These are phyloP conservation scores for Cyclospora cayetanensis DNA, from an alignment of 169 alveolate genomes.

Conservation along the genomic window DNA sequence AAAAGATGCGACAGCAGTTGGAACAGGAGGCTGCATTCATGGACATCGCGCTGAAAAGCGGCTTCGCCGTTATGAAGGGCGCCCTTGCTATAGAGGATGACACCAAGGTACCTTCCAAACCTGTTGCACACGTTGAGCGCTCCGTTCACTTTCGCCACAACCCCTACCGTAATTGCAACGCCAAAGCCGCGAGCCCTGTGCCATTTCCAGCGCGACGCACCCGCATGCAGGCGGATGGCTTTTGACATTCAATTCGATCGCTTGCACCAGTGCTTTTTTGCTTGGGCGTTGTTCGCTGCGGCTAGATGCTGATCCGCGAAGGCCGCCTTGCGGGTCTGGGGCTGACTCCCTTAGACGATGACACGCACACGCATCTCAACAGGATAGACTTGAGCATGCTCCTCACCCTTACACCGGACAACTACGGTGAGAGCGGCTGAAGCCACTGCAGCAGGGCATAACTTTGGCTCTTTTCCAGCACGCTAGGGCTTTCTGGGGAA, in stretches of 20 bases:
- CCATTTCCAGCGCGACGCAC: too few relatives aligned
- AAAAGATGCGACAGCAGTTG: conserved; percentile 24
- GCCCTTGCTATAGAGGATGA: conserved; percentile 47
- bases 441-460: too few relatives aligned
- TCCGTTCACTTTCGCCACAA: too few relatives aligned
- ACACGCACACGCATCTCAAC: not conserved
- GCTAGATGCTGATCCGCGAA: conserved; percentile 20
- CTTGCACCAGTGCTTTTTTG: too few relatives aligned
- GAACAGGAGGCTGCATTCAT: conserved; percentile 52
- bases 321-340: conserved; percentile 52
- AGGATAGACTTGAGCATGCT: conserved; percentile 34
- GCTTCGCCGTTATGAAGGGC: conserved; percentile 40
- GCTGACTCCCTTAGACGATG: conserved; percentile 46
- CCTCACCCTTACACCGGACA: conserved; percentile 25
- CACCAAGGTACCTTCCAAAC: conserved; percentile 17
- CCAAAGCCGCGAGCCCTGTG: too few relatives aligned
- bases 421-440: conserved; percentile 43
- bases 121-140: too few relatives aligned
- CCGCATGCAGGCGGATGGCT: too few relatives aligned
- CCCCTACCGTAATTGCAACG: too few relatives aligned
- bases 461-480: too few relatives aligned
- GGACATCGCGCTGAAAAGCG: conserved; percentile 8
- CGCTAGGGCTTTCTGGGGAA: too few relatives aligned
- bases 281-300: not conserved
- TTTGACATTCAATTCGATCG: too few relatives aligned